Evolutionary conservation across 805 yeast genomes (phyloP), one percentile per base, ranked within the genome.

Genomic region (Myxozyma neotropica): DNA sequence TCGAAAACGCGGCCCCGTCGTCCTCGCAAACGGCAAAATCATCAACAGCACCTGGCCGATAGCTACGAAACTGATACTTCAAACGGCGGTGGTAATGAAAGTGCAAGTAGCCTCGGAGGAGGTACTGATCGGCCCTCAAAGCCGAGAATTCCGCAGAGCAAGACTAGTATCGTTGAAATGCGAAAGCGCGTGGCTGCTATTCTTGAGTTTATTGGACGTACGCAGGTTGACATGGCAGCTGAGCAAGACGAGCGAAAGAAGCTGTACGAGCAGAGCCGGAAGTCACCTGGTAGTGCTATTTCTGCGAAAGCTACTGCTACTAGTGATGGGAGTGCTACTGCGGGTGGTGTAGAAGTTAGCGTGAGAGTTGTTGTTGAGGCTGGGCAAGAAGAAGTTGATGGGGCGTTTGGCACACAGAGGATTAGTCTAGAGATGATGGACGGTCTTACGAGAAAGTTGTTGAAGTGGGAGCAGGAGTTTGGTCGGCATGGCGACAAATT

Each of bases 171-270:
- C 10, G 33, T 6, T 29, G 33, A 29, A 29, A 6, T 29, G 10
- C 33, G 33, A 29, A 29, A 29, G 33, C 33, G 33, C 59, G 88
- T 91, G 1, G 87, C 89, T 1, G 95, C 97, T 1, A 93, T 93
- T 21, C 75, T 93, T 67, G 98, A 94, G 74, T 94, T 92, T 80
- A 81, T 93, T 26, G 89, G 92, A 12, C 80, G 96, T 54, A 88
- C 95, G 1, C 96, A 91, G 72, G 74, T 86, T 62, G 98, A 93
- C 69, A 75, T 93, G 61, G 85, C 86, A 48, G 82, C 82, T 53
- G 96, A 91, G 67, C 86, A 85, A 65, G 75, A 79, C n/a, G 82
- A 80, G 44, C 83, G 85, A 55, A 77, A 75, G 29, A 80, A 77
- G 58, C 70, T 85, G 53, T 74, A 81, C 26, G 75, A 76, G 56